phyloP scores from a whole-genome alignment of 257 asterid genomes.

The Solanum chiquidenum region DNA sequence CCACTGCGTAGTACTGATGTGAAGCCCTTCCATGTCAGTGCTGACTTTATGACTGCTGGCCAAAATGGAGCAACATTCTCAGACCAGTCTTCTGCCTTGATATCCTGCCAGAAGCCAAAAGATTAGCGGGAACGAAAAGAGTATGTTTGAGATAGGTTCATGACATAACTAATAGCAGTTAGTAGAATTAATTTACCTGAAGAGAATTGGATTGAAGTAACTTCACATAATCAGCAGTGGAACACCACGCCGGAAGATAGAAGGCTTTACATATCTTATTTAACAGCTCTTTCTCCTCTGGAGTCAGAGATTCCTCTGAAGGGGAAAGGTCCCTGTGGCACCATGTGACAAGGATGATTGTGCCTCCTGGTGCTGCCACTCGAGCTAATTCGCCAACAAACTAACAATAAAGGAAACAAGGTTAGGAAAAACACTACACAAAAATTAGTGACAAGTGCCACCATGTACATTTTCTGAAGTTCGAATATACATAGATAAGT shows the following conservation, averaged over 20 bases:
- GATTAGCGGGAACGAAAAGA: background rate
- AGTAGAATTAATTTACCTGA: conserved; percentile 32
- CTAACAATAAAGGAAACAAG: conserved; percentile 13
- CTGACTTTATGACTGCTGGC: conserved; percentile 89
- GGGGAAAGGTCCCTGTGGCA: conserved; percentile 92
- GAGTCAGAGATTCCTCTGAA: conserved; percentile 44
- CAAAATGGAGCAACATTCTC: conserved; percentile 91
- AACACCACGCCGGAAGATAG: conserved; percentile 94
- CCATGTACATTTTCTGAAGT: background rate
- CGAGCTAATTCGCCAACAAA: conserved; percentile 84
- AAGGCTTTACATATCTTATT: conserved; percentile 64
- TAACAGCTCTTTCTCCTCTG: conserved; percentile 53
- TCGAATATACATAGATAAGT: background rate
- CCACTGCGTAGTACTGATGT: conserved; percentile 72
- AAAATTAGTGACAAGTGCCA: background rate
- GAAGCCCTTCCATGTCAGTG: conserved; percentile 85
- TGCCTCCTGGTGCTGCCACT: conserved; percentile 93
- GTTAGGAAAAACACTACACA: background rate
- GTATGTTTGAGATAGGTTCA: background rate
- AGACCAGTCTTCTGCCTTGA: conserved; percentile 81
- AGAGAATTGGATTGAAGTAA: conserved; percentile 62
- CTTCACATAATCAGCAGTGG: conserved; percentile 69
- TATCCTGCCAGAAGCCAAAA: conserved; percentile 39
- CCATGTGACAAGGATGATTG: conserved; percentile 90
- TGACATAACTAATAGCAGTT: background rate